Evolutionary conservation across 1,284 basidiomycete species (phyloP), one percentile per base, ranked within the genome.

Genomic region (Ustilago sp.): DNA sequence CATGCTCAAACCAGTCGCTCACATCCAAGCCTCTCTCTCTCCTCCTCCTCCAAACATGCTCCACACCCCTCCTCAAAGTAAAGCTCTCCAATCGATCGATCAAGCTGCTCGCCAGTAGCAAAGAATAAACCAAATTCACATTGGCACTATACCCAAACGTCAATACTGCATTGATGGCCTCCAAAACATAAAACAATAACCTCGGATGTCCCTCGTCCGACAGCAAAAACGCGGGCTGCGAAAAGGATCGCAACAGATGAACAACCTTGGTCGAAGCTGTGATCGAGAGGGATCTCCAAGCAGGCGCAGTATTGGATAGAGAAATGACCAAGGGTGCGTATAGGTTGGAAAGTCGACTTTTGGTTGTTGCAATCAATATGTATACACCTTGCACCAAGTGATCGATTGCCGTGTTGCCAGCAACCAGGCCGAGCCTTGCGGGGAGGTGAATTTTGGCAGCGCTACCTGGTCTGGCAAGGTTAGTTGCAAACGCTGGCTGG

Each of bases 141-240:
- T 98, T 98, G 41, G 93, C 91, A 13, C 23, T 62, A n/a, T 82
- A 80, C 34, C 86, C 82, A 59, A 75, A 77, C 50, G 85, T 88
- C 61, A 98, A 89, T 59, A 97, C 88, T 6, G 91, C 90, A 86
- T 95, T 97, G 88, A 98, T 94, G 5, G 92, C 90, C 85, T 98
- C 95, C 50, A 98, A 89, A 91, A 94, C 91, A 87, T 96, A 96
- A 87, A 93, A 98, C 35, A 97, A 88, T 31, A 98, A 87, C 57
- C 95, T 88, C 3, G 96, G 96, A 85, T 98, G 93, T 7, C 94
- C 93, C 86, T 98, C 95, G 76, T 98, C 95, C 0, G 93, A 92
- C 34, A 99, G 88, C 43, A 99, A 88, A 87, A 98, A 98, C 8
- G 91, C 88, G 0, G 96, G 93, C 68, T 92, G 93, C 0, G 94